A percentile compares a stretch with the other conserved stretches of the same genome.
These are phyloP conservation scores for Setomelanomma holmii DNA, from an alignment of 2,329 filamentous ascomycete species.

Conservation along the genomic window DNA sequence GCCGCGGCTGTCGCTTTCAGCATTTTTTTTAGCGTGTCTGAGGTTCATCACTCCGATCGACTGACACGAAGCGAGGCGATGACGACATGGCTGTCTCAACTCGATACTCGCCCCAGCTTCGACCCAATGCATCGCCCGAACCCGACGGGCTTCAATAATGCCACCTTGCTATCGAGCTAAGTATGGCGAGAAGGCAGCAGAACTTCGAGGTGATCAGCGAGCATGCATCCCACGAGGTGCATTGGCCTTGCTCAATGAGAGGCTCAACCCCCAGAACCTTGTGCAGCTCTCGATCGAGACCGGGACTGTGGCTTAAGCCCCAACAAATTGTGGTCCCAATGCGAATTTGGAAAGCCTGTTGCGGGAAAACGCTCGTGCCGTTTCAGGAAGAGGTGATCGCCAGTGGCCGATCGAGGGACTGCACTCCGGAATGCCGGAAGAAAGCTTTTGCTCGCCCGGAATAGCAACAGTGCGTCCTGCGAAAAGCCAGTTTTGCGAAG, in stretches of 20 bases:
- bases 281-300: slow-evolving; percentile 3
- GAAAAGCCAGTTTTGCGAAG: neutral
- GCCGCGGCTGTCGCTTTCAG: neutral
- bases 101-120: neutral
- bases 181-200: neutral
- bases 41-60: neutral
- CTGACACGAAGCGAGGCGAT: slow-evolving; percentile 7
- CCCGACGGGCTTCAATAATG: neutral
- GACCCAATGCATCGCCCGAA: neutral
- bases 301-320: slow-evolving; percentile 8
- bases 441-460: slow-evolving; percentile 8
- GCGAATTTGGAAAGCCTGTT: slow-evolving; percentile 3
- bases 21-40: slow-evolving; percentile 5
- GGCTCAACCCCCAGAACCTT: neutral
- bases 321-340: slow-evolving; percentile 13
- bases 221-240: neutral
- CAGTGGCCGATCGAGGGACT: slow-evolving; percentile 4
- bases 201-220: neutral
- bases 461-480: neutral
- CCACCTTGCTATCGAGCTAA: neutral
- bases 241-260: neutral
- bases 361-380: slow-evolving; percentile 10
- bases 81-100: slow-evolving; percentile 22
- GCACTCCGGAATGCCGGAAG: slow-evolving; percentile 5
- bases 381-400: slow-evolving; percentile 20